Percentiles rank a stretch among this genome's conserved stretches.
Conservation (phyloP, 192 early-diverging fungal species). For the Allomyces macrogynus region DNA sequence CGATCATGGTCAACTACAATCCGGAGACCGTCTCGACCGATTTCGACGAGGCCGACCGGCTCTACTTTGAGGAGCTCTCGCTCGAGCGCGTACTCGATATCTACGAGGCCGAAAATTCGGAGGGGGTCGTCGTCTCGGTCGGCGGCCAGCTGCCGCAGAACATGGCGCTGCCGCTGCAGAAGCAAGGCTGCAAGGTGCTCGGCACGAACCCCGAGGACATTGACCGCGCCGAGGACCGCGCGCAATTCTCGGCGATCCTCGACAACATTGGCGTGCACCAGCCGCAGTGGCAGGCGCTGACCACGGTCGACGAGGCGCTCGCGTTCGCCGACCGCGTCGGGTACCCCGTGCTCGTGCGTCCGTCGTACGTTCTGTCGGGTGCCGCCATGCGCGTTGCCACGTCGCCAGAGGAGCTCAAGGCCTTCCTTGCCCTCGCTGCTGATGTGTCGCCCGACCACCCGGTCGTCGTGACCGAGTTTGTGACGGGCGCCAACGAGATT, state of each 20-base stretch:
- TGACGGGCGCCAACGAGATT: conserved; percentile 77
- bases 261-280: conserved; percentile 90
- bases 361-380: conserved; percentile 90
- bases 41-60: conserved; percentile 90
- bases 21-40: conserved; percentile 97
- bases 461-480: conserved; percentile 94
- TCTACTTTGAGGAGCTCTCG: conserved; percentile 94
- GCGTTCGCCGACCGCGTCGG: conserved; percentile 62
- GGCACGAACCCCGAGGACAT: conserved; percentile 81
- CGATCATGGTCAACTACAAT: conserved; percentile 97
- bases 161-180: conserved; percentile 69
- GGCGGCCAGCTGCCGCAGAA: conserved; percentile 95
- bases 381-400: conserved; percentile 95
- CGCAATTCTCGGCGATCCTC: conserved; percentile 80
- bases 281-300: conserved; percentile 87
- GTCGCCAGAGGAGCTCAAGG: conserved; percentile 44
- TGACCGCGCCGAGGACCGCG: conserved; percentile 83
- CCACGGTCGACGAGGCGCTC: conserved; percentile 61
- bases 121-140: conserved; percentile 73
- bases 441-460: conserved; percentile 84
- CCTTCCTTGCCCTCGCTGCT: conserved; percentile 58
- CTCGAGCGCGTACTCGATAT: conserved; percentile 93
- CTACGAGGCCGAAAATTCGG: conserved; percentile 64
- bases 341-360: conserved; percentile 86
- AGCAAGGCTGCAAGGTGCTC: conserved; percentile 57